Evolutionary conservation across 148 eudicot species (phyloP).

Genomic region (Chenopodium quinoa): DNA sequence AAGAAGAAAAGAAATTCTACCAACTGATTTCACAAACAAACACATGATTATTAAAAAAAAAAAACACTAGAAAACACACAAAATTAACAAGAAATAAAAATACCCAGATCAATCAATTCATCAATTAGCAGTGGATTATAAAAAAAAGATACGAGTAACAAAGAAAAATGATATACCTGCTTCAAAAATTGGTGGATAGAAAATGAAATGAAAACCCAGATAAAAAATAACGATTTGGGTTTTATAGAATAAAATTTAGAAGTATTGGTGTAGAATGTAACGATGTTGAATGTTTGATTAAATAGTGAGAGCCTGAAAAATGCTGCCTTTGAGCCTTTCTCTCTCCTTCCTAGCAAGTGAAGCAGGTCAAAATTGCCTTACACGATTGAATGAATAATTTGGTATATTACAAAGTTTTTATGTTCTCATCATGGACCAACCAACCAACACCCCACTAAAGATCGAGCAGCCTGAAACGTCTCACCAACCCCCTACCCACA

Average conservation of each 20-base stretch:
- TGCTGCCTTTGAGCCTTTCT: not conserved
- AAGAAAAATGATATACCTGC: not conserved
- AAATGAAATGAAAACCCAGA: constrained; percentile 29
- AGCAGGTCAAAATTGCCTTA: constrained; percentile 8
- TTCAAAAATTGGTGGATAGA: constrained; percentile 1
- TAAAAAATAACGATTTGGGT: constrained; percentile 31
- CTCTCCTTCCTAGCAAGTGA: not conserved
- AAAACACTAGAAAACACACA: not conserved
- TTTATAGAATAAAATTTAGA: not conserved
- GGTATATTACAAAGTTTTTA: not conserved
- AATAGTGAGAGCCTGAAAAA: not conserved
- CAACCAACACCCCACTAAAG: not conserved
- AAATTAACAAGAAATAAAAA: not conserved
- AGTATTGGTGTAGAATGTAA: constrained; percentile 11
- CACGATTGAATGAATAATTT: not conserved
- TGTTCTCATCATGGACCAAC: constrained; percentile 8
- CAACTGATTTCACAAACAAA: not conserved
- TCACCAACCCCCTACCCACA: constrained; percentile 8
- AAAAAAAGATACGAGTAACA: not conserved
- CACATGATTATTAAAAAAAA: not conserved
- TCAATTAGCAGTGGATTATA: not conserved
- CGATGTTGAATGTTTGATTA: not conserved
- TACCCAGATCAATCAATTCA: not conserved
- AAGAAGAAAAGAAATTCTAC: not conserved
- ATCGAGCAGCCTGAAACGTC: not conserved